Evolutionary conservation across 495 filamentous ascomycete genomes (phyloP).

Genomic region (Echria macrotheca): DNA sequence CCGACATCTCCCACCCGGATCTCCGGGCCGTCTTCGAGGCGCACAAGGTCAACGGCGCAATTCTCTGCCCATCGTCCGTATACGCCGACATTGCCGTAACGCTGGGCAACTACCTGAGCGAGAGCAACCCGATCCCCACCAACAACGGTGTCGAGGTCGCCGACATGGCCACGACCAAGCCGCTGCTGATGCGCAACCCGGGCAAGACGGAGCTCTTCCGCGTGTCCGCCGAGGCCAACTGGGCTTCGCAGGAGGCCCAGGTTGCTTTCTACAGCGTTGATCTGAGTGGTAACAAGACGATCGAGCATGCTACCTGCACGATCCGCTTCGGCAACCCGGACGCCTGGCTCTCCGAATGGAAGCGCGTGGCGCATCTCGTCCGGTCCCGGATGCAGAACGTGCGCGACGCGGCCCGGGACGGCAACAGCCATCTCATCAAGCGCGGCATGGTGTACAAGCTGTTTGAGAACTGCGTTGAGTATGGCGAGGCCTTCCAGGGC

Average conservation of each 20-base stretch:
- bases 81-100: conserved; percentile 78
- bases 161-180: conserved; percentile 63
- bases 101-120: conserved; percentile 61
- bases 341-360: conserved; percentile 49
- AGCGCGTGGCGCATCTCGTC: conserved; percentile 51
- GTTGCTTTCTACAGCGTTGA: conserved; percentile 36
- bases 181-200: conserved; percentile 56
- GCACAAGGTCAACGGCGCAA: conserved; percentile 65
- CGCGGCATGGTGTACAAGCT: conserved; percentile 71
- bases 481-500: conserved; percentile 59
- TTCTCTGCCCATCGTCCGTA: conserved; percentile 51
- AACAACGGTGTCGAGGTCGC: conserved; percentile 55
- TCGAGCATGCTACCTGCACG: conserved; percentile 49
- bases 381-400: conserved; percentile 46
- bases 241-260: conserved; percentile 29
- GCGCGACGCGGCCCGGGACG: conserved; percentile 43
- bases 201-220: conserved; percentile 47
- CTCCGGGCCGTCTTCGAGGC: conserved; percentile 58
- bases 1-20: conserved; percentile 57
- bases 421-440: conserved; percentile 54
- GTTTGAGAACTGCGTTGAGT: conserved; percentile 64
- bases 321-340: conserved; percentile 42
- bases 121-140: conserved; percentile 48
- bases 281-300: conserved; percentile 36
- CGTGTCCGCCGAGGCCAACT: conserved; percentile 37